A percentile compares a stretch with the other conserved stretches of the same genome.
phyloP scores from a whole-genome alignment of 2,329 filamentous ascomycete genomes.

The Diaporthe ampelina region DNA sequence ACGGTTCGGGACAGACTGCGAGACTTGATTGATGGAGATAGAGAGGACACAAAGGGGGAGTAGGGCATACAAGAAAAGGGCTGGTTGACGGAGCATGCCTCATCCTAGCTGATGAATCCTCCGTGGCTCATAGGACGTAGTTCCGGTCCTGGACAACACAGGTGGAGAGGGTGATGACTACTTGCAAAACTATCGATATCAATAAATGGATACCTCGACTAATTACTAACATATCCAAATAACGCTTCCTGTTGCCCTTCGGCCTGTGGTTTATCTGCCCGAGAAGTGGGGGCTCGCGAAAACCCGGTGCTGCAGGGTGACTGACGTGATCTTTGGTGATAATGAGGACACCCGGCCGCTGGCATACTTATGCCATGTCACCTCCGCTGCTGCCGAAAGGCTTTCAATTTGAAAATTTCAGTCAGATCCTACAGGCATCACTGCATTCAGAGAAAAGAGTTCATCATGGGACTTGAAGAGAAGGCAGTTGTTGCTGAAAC shows the following conservation, averaged over 20 bases:
- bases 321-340: conserved; percentile 29
- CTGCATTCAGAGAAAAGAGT: neutral
- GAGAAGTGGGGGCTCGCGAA: conserved; percentile 27
- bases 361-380: conserved; percentile 12
- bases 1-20: neutral
- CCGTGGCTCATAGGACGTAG: neutral
- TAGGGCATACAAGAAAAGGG: neutral
- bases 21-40: neutral
- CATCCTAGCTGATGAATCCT: neutral
- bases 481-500: conserved; percentile 14
- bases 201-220: neutral
- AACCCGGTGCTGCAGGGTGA: conserved; percentile 21
- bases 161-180: neutral
- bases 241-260: neutral
- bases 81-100: neutral
- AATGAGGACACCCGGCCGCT: conserved; percentile 1
- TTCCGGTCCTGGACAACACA: no score
- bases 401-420: neutral
- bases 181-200: neutral
- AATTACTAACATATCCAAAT: neutral
- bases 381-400: neutral
- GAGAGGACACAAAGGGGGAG: neutral
- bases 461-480: conserved; percentile 19
- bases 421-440: neutral
- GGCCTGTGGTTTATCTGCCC: conserved; percentile 1